phyloP scores from a whole-genome alignment of 805 yeast species.

The Yarrowia divulgata region DNA sequence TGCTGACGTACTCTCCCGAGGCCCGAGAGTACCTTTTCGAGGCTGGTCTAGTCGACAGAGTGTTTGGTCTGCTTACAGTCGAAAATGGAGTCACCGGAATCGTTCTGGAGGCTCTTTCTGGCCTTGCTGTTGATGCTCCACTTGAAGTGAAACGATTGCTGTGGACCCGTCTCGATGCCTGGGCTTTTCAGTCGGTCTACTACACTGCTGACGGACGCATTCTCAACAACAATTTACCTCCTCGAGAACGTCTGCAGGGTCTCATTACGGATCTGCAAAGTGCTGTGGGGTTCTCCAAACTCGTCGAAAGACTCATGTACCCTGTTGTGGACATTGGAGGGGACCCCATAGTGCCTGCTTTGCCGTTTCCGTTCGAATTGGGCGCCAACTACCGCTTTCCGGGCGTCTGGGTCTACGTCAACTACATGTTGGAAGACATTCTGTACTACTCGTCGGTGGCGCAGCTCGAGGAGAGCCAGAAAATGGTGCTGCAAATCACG shows the following conservation, averaged over 20 bases:
- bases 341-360: conserved; percentile 48
- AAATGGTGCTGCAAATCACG: conserved; percentile 58
- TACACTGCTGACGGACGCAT: conserved; percentile 48
- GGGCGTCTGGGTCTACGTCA: conserved; percentile 83
- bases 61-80: conserved; percentile 57
- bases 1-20: conserved; percentile 54
- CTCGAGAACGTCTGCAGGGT: conserved; percentile 56
- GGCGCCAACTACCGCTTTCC: conserved; percentile 67
- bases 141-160: conserved; percentile 56
- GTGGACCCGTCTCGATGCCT: conserved; percentile 74
- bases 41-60: conserved; percentile 48
- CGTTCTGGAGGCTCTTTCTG: conserved; percentile 62
- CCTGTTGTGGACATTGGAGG: conserved; percentile 46
- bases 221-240: conserved; percentile 48
- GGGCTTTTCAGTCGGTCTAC: conserved; percentile 60
- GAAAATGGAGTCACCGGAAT: conserved; percentile 63
- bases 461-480: conserved; percentile 52
- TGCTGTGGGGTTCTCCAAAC: conserved; percentile 65
- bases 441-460: conserved; percentile 60
- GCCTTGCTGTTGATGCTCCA: conserved; percentile 59
- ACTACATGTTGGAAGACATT: conserved; percentile 71
- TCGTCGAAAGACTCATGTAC: conserved; percentile 57
- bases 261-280: conserved; percentile 62
- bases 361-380: conserved; percentile 67
- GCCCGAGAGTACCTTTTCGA: conserved; percentile 50